Evolutionary conservation across 2,329 filamentous ascomycete genomes (phyloP).

Genomic region (Sarocladiaceae sp.): DNA sequence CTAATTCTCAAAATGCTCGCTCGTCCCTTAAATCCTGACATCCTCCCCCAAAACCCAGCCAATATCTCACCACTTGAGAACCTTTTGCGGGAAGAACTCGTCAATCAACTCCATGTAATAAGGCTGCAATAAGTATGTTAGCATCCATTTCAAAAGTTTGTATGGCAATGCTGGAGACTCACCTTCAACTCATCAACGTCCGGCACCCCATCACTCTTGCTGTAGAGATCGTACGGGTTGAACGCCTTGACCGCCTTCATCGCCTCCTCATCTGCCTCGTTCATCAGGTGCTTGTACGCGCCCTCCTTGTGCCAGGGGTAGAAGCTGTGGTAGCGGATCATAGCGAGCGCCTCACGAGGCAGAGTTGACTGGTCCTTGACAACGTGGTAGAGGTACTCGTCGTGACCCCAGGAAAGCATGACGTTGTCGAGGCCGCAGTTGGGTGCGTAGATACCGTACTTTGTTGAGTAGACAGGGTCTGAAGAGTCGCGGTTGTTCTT

Average conservation of each 20-base stretch:
- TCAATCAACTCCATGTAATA: conserved; percentile 38
- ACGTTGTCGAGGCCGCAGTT: conserved; percentile 81
- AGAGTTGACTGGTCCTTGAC: conserved; percentile 75
- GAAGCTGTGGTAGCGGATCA: conserved; percentile 91
- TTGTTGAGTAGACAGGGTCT: conserved; percentile 66
- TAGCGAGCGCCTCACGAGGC: conserved; percentile 76
- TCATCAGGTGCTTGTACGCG: conserved; percentile 78
- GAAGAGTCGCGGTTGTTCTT: conserved; percentile 65
- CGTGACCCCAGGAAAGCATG: conserved; percentile 87
- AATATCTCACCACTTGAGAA: conserved; percentile 37
- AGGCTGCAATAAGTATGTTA: conserved; percentile 17
- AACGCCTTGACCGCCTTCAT: conserved; percentile 76
- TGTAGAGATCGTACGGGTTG: conserved; percentile 88
- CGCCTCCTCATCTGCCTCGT: conserved; percentile 73
- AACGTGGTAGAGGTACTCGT: conserved; percentile 83
- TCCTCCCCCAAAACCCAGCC: too few species aligned
- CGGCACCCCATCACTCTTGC: conserved; percentile 79
- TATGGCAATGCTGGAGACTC: not conserved
- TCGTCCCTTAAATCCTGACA: too few species aligned
- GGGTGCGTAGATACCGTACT: conserved; percentile 71
- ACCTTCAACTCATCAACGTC: conserved; percentile 66
- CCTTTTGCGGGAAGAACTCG: conserved; percentile 34
- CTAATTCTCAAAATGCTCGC: too few species aligned
- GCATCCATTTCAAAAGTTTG: not conserved
- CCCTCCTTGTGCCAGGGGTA: conserved; percentile 85